Base-by-base conservation (phyloP, 75 land plant species). In the Adiantum capillusveneris region DNA sequence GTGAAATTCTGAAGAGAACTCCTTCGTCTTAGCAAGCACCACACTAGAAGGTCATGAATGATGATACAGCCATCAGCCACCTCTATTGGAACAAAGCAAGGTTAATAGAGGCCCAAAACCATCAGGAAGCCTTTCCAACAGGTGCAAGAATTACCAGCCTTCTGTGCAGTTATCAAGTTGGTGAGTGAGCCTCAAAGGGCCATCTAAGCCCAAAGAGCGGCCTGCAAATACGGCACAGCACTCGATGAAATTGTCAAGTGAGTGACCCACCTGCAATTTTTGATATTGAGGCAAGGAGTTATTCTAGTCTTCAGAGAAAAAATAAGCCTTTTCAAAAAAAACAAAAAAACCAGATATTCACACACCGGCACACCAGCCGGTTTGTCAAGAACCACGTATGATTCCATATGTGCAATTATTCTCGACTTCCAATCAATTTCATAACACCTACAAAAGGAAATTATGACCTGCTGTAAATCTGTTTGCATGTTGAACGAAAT, bases 91-190 rank as follows among this genome's bases (percentile, higher is more conserved):
- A 50, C 52, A 24, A 56, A 28, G 26, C 6, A 6, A 27, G 56
- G 29, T 11, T 16, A 41, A 58, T 36, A 46, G 9, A 46, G 12
- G 6, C 20, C 20, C 37, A 13, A 36, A 18, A 45, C 43, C 21
- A 27, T 6, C 19, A 18, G 20, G 29, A 30, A 43, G 22, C 44
- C 22, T 37, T 19, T 53, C 3, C 12, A 66, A 53, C 51, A 50
- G 66, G 56, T 28, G 21, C 28, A 30, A 65, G n/a, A 42, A 68
- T 44, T 55, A 93, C 98, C 98, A 93, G 74, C 98, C 98, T 75
- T 93, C 98, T 22, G 96, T 85, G 69, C 98, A 93, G 46, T 83
- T 89, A 59, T 93, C 98, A 60, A 93, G 84, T 77, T 93, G 98
- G 58, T 93, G 98, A 12, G 98, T 93, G 63, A 94, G 82, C 63